phyloP scores from a whole-genome alignment of 139 green algal species.

The Desmodesmus armatus region DNA sequence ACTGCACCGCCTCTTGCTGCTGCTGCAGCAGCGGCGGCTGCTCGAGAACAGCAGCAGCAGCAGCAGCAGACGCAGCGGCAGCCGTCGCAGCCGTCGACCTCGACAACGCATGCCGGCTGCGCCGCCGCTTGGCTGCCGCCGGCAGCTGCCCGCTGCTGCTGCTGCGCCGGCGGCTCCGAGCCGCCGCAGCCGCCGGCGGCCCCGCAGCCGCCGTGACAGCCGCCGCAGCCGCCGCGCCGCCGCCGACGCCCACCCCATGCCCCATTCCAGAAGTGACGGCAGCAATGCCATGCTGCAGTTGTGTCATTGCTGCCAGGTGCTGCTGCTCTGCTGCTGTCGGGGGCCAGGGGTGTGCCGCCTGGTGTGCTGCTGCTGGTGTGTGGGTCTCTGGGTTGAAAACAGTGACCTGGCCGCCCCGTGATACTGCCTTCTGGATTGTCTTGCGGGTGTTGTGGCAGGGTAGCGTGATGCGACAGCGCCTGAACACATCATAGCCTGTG shows the following conservation, averaged over 20 bases:
- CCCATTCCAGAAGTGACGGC: too few species aligned
- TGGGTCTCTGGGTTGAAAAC: background rate
- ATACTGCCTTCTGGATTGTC: background rate
- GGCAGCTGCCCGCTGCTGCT: background rate
- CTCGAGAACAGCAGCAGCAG: too few species aligned
- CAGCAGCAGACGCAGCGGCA: background rate
- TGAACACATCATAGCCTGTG: slow-evolving; percentile 35
- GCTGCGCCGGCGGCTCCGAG: background rate
- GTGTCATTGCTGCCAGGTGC: too few species aligned
- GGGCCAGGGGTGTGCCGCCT: background rate
- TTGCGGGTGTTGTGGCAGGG: slow-evolving; percentile 26
- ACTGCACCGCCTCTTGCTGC: background rate
- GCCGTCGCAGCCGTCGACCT: background rate
- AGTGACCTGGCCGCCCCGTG: background rate
- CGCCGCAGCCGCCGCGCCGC: background rate
- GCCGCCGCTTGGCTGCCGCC: background rate
- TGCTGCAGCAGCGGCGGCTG: background rate
- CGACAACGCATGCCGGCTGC: background rate
- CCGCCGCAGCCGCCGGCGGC: too few species aligned
- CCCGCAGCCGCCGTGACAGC: background rate
- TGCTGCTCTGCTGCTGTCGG: background rate
- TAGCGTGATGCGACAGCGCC: slow-evolving; percentile 33
- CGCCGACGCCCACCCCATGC: background rate
- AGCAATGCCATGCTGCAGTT: too few species aligned
- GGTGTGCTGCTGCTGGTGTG: background rate